A percentile compares a stretch with the other conserved stretches of the same genome.
These are phyloP conservation scores for Populus hybrid DNA, from an alignment of 441 rosid species.

Conservation along the genomic window DNA sequence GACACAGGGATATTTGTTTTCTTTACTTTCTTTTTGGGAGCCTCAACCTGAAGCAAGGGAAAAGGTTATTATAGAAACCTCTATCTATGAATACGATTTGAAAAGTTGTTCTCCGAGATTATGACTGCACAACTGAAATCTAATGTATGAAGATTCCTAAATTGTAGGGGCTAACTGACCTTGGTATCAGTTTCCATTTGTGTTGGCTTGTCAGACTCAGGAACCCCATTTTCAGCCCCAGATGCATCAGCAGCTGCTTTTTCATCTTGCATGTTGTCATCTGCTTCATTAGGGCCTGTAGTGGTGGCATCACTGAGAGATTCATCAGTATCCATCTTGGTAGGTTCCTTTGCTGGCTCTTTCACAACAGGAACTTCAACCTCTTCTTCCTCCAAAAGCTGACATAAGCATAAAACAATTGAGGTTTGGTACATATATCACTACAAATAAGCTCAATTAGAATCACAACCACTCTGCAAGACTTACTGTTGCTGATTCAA, in stretches of 20 bases:
- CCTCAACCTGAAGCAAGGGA: constrained; percentile 55
- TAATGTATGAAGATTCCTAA: not conserved
- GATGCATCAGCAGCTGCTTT: constrained; percentile 52
- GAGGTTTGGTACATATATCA: no score
- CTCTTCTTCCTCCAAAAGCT: constrained; percentile 96
- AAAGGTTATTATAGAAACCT: not conserved
- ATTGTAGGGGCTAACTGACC: constrained; percentile 28
- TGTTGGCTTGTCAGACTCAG: constrained; percentile 64
- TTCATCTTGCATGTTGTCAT: constrained; percentile 78
- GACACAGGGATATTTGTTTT: constrained; percentile 78
- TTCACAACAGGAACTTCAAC: constrained; percentile 70
- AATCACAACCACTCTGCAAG: not conserved
- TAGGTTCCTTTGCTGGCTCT: constrained; percentile 50
- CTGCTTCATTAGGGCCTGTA: constrained; percentile 54
- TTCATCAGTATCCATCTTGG: constrained; percentile 84
- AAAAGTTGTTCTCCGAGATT: not conserved
- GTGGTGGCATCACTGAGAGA: constrained; percentile 34
- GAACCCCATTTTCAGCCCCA: constrained; percentile 66
- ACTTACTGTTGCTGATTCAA: constrained; percentile 88
- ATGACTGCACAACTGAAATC: not conserved
- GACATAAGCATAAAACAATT: constrained; percentile 6
- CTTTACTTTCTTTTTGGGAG: constrained; percentile 85
- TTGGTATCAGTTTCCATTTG: no score
- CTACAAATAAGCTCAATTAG: not conserved
- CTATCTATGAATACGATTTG: not conserved